Evolutionary conservation across 2,329 filamentous ascomycete genomes (phyloP).

Genomic region (Ceratocystis albifundus): DNA sequence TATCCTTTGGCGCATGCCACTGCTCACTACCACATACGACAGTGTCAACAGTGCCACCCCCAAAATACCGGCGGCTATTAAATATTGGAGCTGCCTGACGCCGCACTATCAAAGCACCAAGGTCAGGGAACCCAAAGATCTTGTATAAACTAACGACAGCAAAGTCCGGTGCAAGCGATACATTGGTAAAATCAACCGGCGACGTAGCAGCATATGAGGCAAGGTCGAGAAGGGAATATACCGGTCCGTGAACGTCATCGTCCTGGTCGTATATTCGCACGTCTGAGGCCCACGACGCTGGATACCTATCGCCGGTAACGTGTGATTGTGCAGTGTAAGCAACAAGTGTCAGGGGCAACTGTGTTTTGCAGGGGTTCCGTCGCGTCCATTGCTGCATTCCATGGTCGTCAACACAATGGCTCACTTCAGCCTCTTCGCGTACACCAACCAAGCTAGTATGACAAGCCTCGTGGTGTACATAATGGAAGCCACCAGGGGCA

Average conservation of each 20-base stretch:
- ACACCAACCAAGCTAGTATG: conserved; percentile 59
- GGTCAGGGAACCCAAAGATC: conserved; percentile 55
- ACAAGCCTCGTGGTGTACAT: conserved; percentile 49
- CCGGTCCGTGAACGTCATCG: conserved; percentile 18
- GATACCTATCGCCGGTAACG: conserved; percentile 53
- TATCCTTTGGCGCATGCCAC: conserved; percentile 30
- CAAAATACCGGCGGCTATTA: conserved; percentile 50
- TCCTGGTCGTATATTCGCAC: conserved; percentile 28
- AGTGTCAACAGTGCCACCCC: conserved; percentile 54
- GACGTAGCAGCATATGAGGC: conserved; percentile 54
- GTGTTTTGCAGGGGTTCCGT: conserved; percentile 23
- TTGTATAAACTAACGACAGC: conserved; percentile 52
- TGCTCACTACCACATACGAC: conserved; percentile 31
- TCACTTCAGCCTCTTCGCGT: conserved; percentile 43
- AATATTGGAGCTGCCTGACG: conserved; percentile 44
- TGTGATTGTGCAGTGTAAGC: conserved; percentile 61
- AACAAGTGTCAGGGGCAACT: conserved; percentile 33
- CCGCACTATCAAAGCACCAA: conserved; percentile 49
- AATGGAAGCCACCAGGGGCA: conserved; percentile 41
- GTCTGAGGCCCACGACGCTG: conserved; percentile 42
- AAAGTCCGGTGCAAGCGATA: conserved; percentile 45
- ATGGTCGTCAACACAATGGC: conserved; percentile 51
- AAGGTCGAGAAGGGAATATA: conserved; percentile 48
- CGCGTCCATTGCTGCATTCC: conserved; percentile 38
- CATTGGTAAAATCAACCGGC: conserved; percentile 44